Evolutionary conservation across 495 filamentous ascomycete species (phyloP), one percentile per base, ranked within the genome.

Genomic region (Immersiella caudata): DNA sequence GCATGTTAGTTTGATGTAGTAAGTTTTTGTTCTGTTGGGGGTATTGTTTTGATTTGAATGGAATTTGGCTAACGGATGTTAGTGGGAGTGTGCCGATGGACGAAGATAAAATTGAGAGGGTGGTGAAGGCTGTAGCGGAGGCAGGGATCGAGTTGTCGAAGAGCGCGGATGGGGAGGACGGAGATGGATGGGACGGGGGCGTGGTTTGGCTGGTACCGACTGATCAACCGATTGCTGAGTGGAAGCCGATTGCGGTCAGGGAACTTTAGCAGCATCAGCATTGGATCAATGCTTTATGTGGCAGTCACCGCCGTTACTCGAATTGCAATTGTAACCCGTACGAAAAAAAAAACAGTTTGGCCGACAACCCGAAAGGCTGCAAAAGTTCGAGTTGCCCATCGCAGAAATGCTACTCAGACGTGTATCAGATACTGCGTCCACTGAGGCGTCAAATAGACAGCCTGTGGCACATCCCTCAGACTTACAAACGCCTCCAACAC

Each of bases 1-100:
- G 50, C 75, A 78, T 65, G 60, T 78, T 29, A 76, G 74, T 64
- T 60, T 78, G 67, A 69, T 75, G 58, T 78, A 78, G 75, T 77
- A 62, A 68, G 75, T 74, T 9, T 21, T 55, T 7, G 24, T 20
- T 57, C 2, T 26, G 40, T 0, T 36, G 29, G 25, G 0, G 29
- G 8, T 33, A n/a, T n/a, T n/a, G n/a, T n/a, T n/a, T n/a, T n/a
- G n/a, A n/a, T n/a, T n/a, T n/a, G n/a, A n/a, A n/a, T n/a, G n/a
- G n/a, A n/a, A 35, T 27, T 11, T 55, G 35, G 68, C 55, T 27
- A 70, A 21, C 0, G 25, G 51, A 20, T 3, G 12, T 21, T 52
- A 77, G 75, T 61, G 75, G 75, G 5, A 61, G 68, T 49, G 62
- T 67, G 50, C 55, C 66, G 4, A 73, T 77, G 27, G 24, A 64